Percentiles rank a stretch among this genome's conserved stretches.
Conservation (phyloP, 108 stramenopile genomes). For the Conticribra guillardii region DNA sequence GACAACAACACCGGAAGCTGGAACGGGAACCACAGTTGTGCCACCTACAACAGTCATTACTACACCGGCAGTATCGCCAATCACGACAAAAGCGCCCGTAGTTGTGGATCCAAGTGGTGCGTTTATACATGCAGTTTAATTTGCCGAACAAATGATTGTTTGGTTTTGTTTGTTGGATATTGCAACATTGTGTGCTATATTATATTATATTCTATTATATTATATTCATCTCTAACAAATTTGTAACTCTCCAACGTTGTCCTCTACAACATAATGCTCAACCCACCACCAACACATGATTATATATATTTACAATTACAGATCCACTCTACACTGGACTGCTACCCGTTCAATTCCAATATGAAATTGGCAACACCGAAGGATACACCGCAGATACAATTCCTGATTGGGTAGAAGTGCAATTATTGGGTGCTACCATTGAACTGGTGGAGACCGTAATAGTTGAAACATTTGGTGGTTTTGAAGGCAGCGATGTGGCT, state of each 20-base stretch:
- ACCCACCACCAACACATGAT: no score
- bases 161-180: no score
- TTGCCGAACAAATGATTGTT: no score
- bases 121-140: no score
- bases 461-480: constrained; percentile 9
- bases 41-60: no score
- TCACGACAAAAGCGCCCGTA: neutral
- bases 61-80: neutral
- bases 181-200: no score
- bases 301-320: no score
- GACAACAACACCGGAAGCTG: neutral
- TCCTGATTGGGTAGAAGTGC: constrained; percentile 9
- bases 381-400: neutral
- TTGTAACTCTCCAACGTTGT: neutral
- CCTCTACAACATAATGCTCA: neutral
- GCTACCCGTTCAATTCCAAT: constrained; percentile 22
- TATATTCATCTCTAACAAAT: neutral
- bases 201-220: no score
- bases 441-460: constrained; percentile 18
- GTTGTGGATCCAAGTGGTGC: neutral
- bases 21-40: no score
- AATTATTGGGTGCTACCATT: constrained; percentile 12
- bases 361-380: constrained; percentile 31
- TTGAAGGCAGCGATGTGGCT: neutral
- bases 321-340: constrained; percentile 19